Evolutionary conservation across 148 eudicot species (phyloP).

Genomic region (Rhododendron kiyosumense): DNA sequence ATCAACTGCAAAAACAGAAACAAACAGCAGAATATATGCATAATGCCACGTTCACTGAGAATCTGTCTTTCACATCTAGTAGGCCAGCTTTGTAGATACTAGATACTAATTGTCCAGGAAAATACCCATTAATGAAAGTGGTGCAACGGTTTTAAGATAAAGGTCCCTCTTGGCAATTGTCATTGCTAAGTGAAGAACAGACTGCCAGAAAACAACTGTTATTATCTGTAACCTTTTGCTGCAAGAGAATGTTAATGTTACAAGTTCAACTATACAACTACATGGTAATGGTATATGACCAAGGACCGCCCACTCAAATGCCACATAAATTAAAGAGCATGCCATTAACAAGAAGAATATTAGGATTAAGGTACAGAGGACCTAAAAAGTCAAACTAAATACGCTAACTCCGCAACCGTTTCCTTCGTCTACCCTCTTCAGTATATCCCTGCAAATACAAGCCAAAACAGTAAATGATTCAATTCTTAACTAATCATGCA

Average conservation of each 20-base stretch:
- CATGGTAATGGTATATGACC: slow-evolving; percentile 30
- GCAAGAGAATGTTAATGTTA: slow-evolving; percentile 26
- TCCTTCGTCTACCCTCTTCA: slow-evolving; percentile 41
- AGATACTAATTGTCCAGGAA: not conserved
- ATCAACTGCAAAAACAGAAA: slow-evolving; percentile 10
- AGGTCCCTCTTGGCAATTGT: not conserved
- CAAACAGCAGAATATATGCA: slow-evolving; percentile 5
- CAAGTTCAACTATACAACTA: slow-evolving; percentile 42
- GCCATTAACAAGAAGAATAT: slow-evolving; percentile 20
- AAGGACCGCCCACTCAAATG: slow-evolving; percentile 14
- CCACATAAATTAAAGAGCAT: slow-evolving; percentile 24
- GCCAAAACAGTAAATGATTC: not conserved
- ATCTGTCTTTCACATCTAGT: not conserved
- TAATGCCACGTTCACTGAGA: not conserved
- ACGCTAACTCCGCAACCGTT: slow-evolving; percentile 40
- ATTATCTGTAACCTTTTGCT: slow-evolving; percentile 20
- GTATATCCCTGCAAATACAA: slow-evolving; percentile 39
- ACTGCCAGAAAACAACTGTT: slow-evolving; percentile 15
- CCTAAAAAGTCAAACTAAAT: slow-evolving; percentile 15
- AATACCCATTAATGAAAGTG: not conserved
- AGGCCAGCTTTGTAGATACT: not conserved
- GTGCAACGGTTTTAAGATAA: not conserved
- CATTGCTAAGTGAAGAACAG: not conserved
- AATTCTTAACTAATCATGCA: not conserved
- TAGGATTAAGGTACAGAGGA: slow-evolving; percentile 38